Evolutionary conservation across 2,329 filamentous ascomycete genomes (phyloP), one percentile per base, ranked within the genome.

Genomic region (Colletotrichum tabaci): DNA sequence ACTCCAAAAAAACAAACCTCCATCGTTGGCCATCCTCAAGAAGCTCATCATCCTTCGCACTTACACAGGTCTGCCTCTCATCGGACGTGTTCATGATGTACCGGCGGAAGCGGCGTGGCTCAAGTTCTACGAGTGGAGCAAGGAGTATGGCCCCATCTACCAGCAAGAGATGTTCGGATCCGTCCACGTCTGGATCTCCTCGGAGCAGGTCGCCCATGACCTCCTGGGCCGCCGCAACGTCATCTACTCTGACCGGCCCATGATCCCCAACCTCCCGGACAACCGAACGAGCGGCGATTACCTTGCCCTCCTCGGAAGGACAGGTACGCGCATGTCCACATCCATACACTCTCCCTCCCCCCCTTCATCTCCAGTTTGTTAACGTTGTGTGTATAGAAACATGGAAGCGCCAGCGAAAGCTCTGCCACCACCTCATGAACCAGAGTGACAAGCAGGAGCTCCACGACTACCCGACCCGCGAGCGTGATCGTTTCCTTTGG

Each of bases 351-450:
- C 30, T 3, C 30, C 30, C 23, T 23, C 6, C 30, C 30, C 30
- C 30, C 30, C 8, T 7, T 3, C 30, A 30, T 9, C 30, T 30
- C 1, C 30, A 9, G 16, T 8, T 13, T 13, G 7, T n/a, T 12
- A 15, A 12, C 8, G 30, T 10, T 10, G 8, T 13, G 0, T 10
- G 16, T 8, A 46, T 72, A 85, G 84, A 85, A 6, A 85, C 80
- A 4, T 87, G 85, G 85, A 85, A 83, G 75, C 81, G 84, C n/a
- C 85, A 87, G 74, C 80, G 84, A 9, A 85, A 82, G 76, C 80
- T 85, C 26, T 82, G 81, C 70, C 81, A 83, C 63, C 80, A 84
- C 70, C 76, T 86, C 18, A 86, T 87, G 84, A 76, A 80, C 38
- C 75, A 76, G 50, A 80, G 80, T 23, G 76, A 80, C 15, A 79